Conservation (phyloP, 805 yeast genomes). For the Metschnikowia kunwiensis region DNA sequence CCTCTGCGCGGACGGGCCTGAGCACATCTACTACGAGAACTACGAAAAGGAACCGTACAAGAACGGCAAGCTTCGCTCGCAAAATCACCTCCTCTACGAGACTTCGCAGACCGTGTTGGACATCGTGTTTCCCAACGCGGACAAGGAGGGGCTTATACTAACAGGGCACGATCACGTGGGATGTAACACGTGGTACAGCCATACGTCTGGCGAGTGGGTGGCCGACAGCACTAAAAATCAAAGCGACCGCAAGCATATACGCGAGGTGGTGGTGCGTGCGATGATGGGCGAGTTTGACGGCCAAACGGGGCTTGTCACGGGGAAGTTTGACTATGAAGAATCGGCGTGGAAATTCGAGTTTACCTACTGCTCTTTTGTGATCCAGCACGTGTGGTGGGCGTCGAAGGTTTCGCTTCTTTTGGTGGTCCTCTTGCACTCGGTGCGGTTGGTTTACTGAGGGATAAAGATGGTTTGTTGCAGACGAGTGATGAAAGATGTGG, state of each 20-base stretch:
- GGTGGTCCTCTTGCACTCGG: constrained; percentile 30
- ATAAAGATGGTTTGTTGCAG: too few species aligned
- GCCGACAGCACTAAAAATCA: constrained; percentile 44
- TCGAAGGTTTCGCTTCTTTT: constrained; percentile 51
- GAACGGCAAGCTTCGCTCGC: constrained; percentile 70
- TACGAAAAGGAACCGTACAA: constrained; percentile 63
- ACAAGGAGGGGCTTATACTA: constrained; percentile 71
- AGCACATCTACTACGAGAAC: constrained; percentile 44
- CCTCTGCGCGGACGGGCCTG: constrained; percentile 83
- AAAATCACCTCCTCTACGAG: constrained; percentile 74
- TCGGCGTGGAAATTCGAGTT: constrained; percentile 65
- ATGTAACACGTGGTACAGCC: constrained; percentile 67
- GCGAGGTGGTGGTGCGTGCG: constrained; percentile 82
- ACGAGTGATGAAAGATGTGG: too few species aligned
- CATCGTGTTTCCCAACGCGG: constrained; percentile 60
- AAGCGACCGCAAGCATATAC: constrained; percentile 40
- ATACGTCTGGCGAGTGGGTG: constrained; percentile 50
- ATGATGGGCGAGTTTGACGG: constrained; percentile 98
- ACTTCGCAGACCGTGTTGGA: constrained; percentile 66
- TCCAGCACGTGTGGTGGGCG: constrained; percentile 97
- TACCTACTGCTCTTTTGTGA: constrained; percentile 72
- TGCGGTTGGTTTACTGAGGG: too few species aligned
- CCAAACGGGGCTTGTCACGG: constrained; percentile 80
- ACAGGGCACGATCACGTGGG: constrained; percentile 98
- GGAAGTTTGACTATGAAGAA: constrained; percentile 48